Percentiles rank a stretch among this genome's conserved stretches.
Evolutionary conservation across 2,329 filamentous ascomycete genomes (phyloP).

Genomic region (Fusarium mundagurra): DNA sequence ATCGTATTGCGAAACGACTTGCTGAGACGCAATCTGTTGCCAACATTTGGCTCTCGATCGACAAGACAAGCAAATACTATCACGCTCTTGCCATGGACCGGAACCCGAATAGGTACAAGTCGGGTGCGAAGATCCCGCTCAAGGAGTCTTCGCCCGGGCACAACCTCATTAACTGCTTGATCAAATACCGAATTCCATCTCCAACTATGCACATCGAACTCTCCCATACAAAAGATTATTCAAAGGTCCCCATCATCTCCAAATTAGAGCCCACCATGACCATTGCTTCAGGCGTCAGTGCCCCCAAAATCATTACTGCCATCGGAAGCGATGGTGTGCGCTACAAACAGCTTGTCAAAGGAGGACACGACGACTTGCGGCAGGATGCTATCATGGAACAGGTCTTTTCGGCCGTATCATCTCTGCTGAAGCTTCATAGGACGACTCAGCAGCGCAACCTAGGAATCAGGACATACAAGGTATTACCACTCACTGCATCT

Average conservation of each 20-base stretch:
- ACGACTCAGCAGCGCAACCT: constrained; percentile 88
- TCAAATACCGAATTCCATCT: constrained; percentile 79
- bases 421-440: constrained; percentile 85
- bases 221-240: constrained; percentile 78
- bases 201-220: constrained; percentile 89
- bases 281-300: constrained; percentile 90
- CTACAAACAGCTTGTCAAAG: constrained; percentile 94
- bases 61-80: constrained; percentile 76
- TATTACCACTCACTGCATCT: constrained; percentile 84
- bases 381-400: constrained; percentile 99
- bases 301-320: constrained; percentile 91
- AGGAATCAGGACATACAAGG: constrained; percentile 95
- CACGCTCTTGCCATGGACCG: constrained; percentile 72
- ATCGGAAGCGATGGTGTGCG: constrained; percentile 78
- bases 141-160: constrained; percentile 71
- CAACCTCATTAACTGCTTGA: constrained; percentile 70
- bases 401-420: constrained; percentile 95
- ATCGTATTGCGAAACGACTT: constrained; percentile 71
- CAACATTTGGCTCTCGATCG: constrained; percentile 75
- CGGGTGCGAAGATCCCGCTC: constrained; percentile 70
- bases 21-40: constrained; percentile 60
- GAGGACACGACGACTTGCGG: constrained; percentile 92
- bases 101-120: constrained; percentile 72
- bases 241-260: constrained; percentile 75
- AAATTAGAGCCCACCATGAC: constrained; percentile 79